Evolutionary conservation across 164 flowering plant species (phyloP).

Genomic region (Vitis cinerea): DNA sequence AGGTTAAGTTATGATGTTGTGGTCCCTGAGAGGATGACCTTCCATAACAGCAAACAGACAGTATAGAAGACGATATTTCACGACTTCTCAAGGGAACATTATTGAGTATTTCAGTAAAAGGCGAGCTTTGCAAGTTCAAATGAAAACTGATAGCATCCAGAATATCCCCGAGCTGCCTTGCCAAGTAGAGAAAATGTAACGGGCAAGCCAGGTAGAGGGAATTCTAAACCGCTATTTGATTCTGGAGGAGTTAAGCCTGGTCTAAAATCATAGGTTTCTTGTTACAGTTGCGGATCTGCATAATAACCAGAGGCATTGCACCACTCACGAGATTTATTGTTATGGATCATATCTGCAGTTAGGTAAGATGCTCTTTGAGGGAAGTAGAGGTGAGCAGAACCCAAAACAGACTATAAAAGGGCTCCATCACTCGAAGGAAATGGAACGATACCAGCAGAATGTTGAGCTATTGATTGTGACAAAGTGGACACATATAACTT

Average conservation of each 20-base stretch:
- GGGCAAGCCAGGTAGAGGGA: constrained; percentile 82
- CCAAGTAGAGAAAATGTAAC: constrained; percentile 81
- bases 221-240: constrained; percentile 55
- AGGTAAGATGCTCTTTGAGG: constrained; percentile 74
- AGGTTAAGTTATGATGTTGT: constrained; percentile 61
- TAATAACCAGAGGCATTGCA: constrained; percentile 92
- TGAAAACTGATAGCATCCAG: constrained; percentile 85
- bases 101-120: constrained; percentile 86
- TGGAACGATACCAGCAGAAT: constrained; percentile 88
- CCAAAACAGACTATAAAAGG: constrained; percentile 79
- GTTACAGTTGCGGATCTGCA: constrained; percentile 81
- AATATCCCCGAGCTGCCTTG: constrained; percentile 80
- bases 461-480: constrained; percentile 87
- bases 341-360: constrained; percentile 56
- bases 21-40: constrained; percentile 86
- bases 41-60: constrained; percentile 84
- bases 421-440: constrained; percentile 67
- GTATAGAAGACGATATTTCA: constrained; percentile 85
- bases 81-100: constrained; percentile 80
- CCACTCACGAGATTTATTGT: constrained; percentile 81
- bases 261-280: constrained; percentile 79
- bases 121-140: constrained; percentile 81
- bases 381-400: constrained; percentile 84
- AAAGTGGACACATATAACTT: constrained; percentile 75
- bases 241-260: constrained; percentile 78